Conservation (phyloP, 176 grass and related monocot genomes). For the Saccharum officinarum region DNA sequence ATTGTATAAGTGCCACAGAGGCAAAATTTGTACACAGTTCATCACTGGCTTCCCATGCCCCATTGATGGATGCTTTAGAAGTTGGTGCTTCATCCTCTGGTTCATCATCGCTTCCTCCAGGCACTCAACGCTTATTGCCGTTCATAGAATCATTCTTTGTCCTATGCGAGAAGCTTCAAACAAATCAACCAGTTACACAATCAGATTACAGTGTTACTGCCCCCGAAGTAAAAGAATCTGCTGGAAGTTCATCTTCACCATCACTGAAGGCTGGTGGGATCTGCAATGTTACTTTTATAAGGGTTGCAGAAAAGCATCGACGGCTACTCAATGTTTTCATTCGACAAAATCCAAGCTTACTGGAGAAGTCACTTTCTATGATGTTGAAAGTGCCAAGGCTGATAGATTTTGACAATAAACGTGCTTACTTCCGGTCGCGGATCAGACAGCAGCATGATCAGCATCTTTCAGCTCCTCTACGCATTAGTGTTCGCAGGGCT, state of each 20-base stretch:
- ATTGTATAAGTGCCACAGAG: slow-evolving; percentile 79
- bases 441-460: slow-evolving; percentile 77
- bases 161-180: slow-evolving; percentile 74
- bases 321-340: slow-evolving; percentile 86
- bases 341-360: slow-evolving; percentile 78
- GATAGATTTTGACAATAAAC: slow-evolving; percentile 93
- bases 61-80: slow-evolving; percentile 37
- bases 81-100: slow-evolving; percentile 33
- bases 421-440: slow-evolving; percentile 73
- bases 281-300: slow-evolving; percentile 55
- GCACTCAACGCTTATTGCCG: slow-evolving; percentile 67
- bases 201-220: slow-evolving; percentile 63
- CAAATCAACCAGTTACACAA: slow-evolving; percentile 55
- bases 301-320: slow-evolving; percentile 73
- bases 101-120: slow-evolving; percentile 60
- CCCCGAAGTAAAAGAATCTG: slow-evolving; percentile 53
- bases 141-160: slow-evolving; percentile 92
- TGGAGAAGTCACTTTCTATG: slow-evolving; percentile 87
- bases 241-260: slow-evolving; percentile 41
- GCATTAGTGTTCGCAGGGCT: slow-evolving; percentile 72
- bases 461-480: slow-evolving; percentile 61
- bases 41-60: slow-evolving; percentile 30
- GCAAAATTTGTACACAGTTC: slow-evolving; percentile 65
- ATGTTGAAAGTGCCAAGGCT: slow-evolving; percentile 84
- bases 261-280: slow-evolving; percentile 39